Evolutionary conservation across 2,329 filamentous ascomycete genomes (phyloP).

Genomic region (Aspergillus alliaceus): DNA sequence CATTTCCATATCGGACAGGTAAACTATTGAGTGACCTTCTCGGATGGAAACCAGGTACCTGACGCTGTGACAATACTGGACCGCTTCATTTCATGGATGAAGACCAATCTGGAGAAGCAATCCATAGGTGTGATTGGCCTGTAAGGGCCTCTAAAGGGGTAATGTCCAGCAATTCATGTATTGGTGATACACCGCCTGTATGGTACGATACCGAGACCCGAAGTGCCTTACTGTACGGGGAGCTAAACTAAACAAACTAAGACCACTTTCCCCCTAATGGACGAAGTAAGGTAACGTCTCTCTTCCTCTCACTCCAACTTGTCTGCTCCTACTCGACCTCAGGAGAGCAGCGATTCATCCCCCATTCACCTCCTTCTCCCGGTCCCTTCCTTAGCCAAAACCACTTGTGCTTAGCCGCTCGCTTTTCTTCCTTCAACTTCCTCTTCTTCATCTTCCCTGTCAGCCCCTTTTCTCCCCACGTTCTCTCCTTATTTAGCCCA

Average conservation of each 20-base stretch:
- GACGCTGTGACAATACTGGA: not conserved
- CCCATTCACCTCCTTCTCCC: slow-evolving; percentile 5
- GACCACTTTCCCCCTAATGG: slow-evolving; percentile 3
- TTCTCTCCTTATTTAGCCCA: slow-evolving; percentile 32
- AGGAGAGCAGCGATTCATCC: slow-evolving; percentile 22
- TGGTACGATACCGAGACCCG: not conserved
- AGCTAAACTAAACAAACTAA: slow-evolving; percentile 4
- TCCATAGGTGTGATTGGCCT: slow-evolving; percentile 23
- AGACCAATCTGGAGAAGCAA: slow-evolving; percentile 18
- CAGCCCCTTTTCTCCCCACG: slow-evolving; percentile 17
- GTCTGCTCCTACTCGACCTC: slow-evolving; percentile 11
- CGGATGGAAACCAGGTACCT: not conserved
- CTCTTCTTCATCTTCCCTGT: slow-evolving; percentile 15
- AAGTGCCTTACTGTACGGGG: not conserved
- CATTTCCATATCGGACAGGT: slow-evolving; percentile 13
- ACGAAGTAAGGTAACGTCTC: slow-evolving; percentile 5
- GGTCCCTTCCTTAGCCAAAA: slow-evolving; percentile 13
- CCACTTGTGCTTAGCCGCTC: slow-evolving; percentile 14
- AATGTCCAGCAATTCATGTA: not conserved
- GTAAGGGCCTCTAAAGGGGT: slow-evolving; percentile 19
- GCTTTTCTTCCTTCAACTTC: slow-evolving; percentile 23
- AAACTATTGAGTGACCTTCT: not conserved
- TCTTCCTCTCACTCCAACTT: slow-evolving; percentile 7
- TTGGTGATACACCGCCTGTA: not conserved
- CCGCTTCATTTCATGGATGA: not conserved